Base-by-base conservation (phyloP, 2,329 filamentous ascomycete species). In the Metarhizium brunneum region DNA sequence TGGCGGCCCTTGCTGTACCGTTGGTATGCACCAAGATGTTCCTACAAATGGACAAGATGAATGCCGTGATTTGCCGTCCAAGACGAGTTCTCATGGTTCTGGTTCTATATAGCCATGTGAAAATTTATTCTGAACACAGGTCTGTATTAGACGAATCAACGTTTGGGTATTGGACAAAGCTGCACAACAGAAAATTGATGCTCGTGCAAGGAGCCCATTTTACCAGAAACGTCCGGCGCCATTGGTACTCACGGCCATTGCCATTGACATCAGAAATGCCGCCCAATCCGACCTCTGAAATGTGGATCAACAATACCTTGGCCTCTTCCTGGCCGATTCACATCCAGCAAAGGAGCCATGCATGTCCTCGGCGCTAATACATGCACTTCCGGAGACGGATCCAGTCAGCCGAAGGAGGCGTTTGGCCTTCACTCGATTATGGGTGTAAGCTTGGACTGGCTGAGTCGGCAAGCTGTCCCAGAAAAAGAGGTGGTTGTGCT, bases 301-400 rank as follows among this genome's bases (percentile, higher is more conserved):
- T 57, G 56, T 55, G 56, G 56, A 56, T 52, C 32, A 18, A 40
- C 38, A 54, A 35, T 43, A 49, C 50, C 50, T 55, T 25, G 32
- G 25, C 47, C 48, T 30, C 52, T 47, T 54, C 36, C 11, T 38
- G 48, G 50, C 16, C 20, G 50, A 35, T 32, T 50, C 40, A 36
- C 29, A 35, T 35, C 38, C 38, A 48, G 16, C 20, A 25, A 8
- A 18, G 50, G 51, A 29, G 40, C 47, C 47, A 30, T 54, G 45
- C 53, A 49, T 50, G 18, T 42, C 30, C 47, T 50, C 30, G 20
- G 56, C 54, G 54, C 56, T 56, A 58, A 47, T 40, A 32, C 16
- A 47, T 14, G 20, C 8, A n/a, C 54, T 43, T 25, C 36, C 50
- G 45, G 45, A 29, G 25, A 48, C 45, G 45, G 45, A 48, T 20